These are phyloP conservation scores for Mycocentrospora acerina DNA, from an alignment of 2,329 filamentous ascomycete species.

Conservation along the genomic window DNA sequence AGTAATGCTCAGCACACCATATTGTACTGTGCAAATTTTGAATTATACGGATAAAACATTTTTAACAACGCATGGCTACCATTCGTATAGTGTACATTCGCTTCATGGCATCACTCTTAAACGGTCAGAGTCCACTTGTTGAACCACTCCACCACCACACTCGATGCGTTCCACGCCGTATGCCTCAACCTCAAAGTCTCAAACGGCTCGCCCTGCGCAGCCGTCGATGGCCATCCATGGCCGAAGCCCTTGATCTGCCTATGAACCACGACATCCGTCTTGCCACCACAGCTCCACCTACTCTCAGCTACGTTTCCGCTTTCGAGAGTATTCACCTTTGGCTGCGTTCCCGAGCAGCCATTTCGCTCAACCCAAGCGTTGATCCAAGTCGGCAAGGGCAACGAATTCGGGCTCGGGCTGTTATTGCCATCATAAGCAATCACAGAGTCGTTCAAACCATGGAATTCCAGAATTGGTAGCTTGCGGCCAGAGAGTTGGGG, in stretches of 20 bases:
- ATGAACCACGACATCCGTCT: conserved; percentile 16
- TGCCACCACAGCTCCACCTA: conserved; percentile 18
- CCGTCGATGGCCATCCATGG: conserved; percentile 26
- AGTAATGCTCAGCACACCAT: too few relatives aligned
- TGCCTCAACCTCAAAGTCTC: conserved; percentile 19
- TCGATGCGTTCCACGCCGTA: conserved; percentile 25
- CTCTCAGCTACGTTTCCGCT: conserved; percentile 11
- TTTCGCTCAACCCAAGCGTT: conserved; percentile 11
- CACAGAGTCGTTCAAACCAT: conserved; percentile 22
- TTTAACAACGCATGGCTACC: too few relatives aligned
- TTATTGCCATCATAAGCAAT: conserved; percentile 26
- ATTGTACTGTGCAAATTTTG: too few relatives aligned
- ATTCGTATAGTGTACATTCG: too few relatives aligned
- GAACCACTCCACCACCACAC: conserved; percentile 22
- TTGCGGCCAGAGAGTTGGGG: conserved; percentile 4
- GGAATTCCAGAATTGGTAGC: conserved; percentile 22
- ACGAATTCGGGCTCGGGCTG: conserved; percentile 11
- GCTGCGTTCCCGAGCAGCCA: conserved; percentile 4
- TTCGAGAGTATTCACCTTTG: conserved; percentile 4
- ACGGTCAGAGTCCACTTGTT: conserved; percentile 14
- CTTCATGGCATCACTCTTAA: too few relatives aligned
- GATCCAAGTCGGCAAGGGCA: conserved; percentile 18
- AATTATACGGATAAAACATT: too few relatives aligned
- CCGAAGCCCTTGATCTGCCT: conserved; percentile 19
- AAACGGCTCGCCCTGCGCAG: conserved; percentile 18